Conservation (phyloP, 2,329 filamentous ascomycete species). For the Leptoxyphium fumago region DNA sequence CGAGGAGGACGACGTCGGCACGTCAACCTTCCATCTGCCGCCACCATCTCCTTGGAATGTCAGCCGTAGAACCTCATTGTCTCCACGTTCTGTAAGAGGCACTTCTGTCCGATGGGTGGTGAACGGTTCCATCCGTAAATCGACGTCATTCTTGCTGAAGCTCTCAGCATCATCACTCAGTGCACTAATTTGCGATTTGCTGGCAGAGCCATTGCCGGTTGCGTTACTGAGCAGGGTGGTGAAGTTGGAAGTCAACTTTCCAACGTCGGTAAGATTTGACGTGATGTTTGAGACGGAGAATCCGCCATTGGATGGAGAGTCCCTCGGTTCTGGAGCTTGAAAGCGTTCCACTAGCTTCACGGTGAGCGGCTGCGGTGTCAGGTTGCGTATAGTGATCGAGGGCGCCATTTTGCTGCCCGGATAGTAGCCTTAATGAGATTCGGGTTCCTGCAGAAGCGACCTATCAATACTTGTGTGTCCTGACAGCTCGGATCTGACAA, state of each 20-base stretch:
- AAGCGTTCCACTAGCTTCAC: constrained; percentile 64
- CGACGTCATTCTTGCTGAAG: constrained; percentile 47
- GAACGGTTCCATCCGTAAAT: constrained; percentile 54
- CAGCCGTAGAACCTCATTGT: constrained; percentile 54
- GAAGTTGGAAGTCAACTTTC: constrained; percentile 19
- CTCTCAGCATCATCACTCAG: constrained; percentile 42
- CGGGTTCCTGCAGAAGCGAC: too few species aligned
- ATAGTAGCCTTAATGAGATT: too few species aligned
- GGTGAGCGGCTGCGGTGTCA: constrained; percentile 58
- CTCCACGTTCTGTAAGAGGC: constrained; percentile 38
- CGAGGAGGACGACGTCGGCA: constrained; percentile 39
- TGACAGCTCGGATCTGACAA: too few species aligned
- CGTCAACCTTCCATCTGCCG: constrained; percentile 57
- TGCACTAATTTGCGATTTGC: constrained; percentile 22
- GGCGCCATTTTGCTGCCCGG: constrained; percentile 11
- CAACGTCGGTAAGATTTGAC: constrained; percentile 24
- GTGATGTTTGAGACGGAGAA: constrained; percentile 17
- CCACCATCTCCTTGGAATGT: constrained; percentile 50
- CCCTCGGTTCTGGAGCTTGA: constrained; percentile 35
- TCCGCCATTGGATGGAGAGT: constrained; percentile 10
- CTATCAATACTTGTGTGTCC: too few species aligned
- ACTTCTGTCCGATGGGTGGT: constrained; percentile 49
- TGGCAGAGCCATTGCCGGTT: constrained; percentile 16
- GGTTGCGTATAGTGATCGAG: constrained; percentile 61
- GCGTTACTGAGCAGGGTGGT: constrained; percentile 30